A percentile compares a stretch with the other conserved stretches of the same genome.
Evolutionary conservation across 169 alveolate species (phyloP).

Genomic region (Toxoplasma gondii): DNA sequence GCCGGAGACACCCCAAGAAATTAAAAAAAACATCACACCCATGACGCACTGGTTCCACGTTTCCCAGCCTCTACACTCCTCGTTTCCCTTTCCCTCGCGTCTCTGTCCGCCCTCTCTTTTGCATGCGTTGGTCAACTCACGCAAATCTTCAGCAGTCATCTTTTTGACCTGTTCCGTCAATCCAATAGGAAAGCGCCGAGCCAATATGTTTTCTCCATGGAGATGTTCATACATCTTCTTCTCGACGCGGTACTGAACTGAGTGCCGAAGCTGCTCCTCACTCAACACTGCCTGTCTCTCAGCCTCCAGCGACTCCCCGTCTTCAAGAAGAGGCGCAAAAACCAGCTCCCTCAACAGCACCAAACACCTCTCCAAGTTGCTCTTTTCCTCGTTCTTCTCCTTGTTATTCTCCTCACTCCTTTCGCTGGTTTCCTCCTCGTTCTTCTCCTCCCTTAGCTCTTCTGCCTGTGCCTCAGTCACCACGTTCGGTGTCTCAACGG

Average conservation of each 20-base stretch:
- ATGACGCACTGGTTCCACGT: not conserved
- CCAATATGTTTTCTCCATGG: not conserved
- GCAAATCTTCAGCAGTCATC: not conserved
- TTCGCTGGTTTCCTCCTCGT: not conserved
- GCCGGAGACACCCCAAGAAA: no score
- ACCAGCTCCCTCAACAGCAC: slow-evolving; percentile 23
- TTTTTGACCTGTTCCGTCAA: not conserved
- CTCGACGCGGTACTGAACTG: slow-evolving; percentile 27
- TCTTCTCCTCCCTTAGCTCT: not conserved
- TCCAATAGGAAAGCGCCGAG: slow-evolving; percentile 1
- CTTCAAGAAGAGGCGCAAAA: slow-evolving; percentile 8
- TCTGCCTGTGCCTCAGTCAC: not conserved
- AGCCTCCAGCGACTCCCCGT: not conserved
- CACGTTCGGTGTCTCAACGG: not conserved
- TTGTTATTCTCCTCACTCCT: not conserved
- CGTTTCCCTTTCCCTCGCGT: not conserved
- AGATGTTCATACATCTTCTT: not conserved
- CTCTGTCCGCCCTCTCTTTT: not conserved
- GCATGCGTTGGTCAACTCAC: not conserved
- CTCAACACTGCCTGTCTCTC: not conserved
- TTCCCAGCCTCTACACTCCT: not conserved
- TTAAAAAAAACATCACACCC: no score
- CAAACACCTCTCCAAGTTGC: not conserved
- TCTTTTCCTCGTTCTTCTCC: not conserved
- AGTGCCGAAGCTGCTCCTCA: not conserved